Evolutionary conservation across 768 basidiomycete genomes (phyloP).

Genomic region (Kwoniella sp.): DNA sequence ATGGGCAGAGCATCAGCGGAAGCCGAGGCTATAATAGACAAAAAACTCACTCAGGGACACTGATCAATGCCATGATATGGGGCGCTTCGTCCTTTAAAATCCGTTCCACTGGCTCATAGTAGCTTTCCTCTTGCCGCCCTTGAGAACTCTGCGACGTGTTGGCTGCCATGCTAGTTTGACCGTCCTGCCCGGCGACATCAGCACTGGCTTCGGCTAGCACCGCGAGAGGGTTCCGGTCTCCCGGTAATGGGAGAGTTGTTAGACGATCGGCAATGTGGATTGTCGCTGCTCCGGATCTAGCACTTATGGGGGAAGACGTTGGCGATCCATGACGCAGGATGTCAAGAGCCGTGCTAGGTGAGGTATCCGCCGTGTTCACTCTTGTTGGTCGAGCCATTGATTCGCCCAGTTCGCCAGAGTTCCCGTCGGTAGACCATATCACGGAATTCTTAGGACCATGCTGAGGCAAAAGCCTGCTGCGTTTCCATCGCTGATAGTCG

Average conservation of each 20-base stretch:
- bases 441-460: slow-evolving; percentile 4
- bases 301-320: neutral
- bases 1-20: neutral
- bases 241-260: slow-evolving; percentile 42
- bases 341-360: neutral
- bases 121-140: slow-evolving; percentile 12
- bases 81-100: slow-evolving; percentile 40
- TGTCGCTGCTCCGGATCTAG: too few species aligned
- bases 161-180: neutral
- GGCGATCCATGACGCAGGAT: neutral
- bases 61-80: slow-evolving; percentile 42
- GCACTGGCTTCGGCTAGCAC: slow-evolving; percentile 39
- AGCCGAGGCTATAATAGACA: too few species aligned
- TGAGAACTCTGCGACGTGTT: neutral
- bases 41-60: slow-evolving; percentile 28
- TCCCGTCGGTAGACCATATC: neutral
- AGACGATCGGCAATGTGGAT: slow-evolving; percentile 21
- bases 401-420: neutral
- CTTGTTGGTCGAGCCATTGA: too few species aligned
- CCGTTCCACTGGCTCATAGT: slow-evolving; percentile 36
- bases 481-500: slow-evolving; percentile 13
- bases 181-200: slow-evolving; percentile 3
- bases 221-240: slow-evolving; percentile 42
- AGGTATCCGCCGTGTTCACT: neutral
- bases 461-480: neutral